phyloP scores from a whole-genome alignment of 2,329 filamentous ascomycete genomes.

The Penicillium sp. region DNA sequence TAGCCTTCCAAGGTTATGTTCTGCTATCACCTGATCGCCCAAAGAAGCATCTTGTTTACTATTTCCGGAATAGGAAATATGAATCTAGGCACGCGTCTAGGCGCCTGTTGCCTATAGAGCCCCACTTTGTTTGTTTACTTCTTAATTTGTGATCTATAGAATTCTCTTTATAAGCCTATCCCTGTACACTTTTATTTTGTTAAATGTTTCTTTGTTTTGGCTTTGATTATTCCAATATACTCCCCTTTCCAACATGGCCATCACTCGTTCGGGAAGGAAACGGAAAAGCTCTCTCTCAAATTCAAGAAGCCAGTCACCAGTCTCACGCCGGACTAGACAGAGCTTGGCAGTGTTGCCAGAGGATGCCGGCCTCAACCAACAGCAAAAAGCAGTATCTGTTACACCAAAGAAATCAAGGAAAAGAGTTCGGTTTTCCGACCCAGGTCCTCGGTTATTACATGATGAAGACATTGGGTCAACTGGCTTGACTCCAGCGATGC shows the following conservation, averaged over 20 bases:
- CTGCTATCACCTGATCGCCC: constrained; percentile 16
- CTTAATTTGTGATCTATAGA: constrained; percentile 22
- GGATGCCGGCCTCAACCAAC: neutral
- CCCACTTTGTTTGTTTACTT: constrained; percentile 28
- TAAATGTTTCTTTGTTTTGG: neutral
- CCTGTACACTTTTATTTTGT: neutral
- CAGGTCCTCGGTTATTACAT: constrained; percentile 30
- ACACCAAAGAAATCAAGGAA: constrained; percentile 40
- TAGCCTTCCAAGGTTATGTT: no score
- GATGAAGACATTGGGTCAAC: constrained; percentile 31
- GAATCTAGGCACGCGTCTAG: constrained; percentile 13
- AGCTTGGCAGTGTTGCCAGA: neutral
- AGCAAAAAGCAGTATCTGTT: neutral
- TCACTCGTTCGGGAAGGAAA: constrained; percentile 27
- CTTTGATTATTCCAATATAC: neutral
- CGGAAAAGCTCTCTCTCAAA: constrained; percentile 23
- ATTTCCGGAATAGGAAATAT: constrained; percentile 20
- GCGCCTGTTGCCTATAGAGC: constrained; percentile 19
- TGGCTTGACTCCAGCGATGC: constrained; percentile 46
- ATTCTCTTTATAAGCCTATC: constrained; percentile 13
- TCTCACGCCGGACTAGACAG: constrained; percentile 20
- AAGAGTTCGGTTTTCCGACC: constrained; percentile 48
- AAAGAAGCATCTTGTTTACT: constrained; percentile 24
- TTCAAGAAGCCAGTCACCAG: constrained; percentile 14
- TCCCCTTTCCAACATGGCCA: constrained; percentile 21